Evolutionary conservation across 1,139 yeast genomes (phyloP), one percentile per base, ranked within the genome.

Genomic region (Candida pseudoviswanathii): DNA sequence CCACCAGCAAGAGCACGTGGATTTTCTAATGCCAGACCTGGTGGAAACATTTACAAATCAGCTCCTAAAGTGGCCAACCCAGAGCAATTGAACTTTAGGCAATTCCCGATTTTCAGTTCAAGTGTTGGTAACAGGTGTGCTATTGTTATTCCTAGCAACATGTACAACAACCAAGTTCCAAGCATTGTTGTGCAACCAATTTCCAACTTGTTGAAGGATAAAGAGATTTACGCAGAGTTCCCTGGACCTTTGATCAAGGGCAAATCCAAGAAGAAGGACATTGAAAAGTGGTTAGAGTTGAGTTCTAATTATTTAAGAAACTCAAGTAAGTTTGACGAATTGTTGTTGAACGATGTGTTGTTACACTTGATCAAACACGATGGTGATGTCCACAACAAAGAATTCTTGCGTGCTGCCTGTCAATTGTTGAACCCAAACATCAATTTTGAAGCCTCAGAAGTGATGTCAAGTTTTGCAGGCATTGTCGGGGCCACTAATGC

Each of bases 71-170:
- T 65, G 21, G 61, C 58, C 34, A 66, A 75, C 50, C 78, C 80
- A 1, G 65, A 65, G 27, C 68, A 73, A 5, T 59, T 71, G 43
- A 60, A 61, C 30, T 75, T 74, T 46, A 73, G 89, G 50, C 96
- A 89, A 63, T 88, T 87, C 64, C 96, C 96, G 0, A 65, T 91
- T 33, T 87, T 90, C 63, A 74, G 80, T 50, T 91, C 96, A 89
- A 80, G 89, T 43, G 68, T 73, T 36, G 64, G 75, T 4, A 66
- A 62, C 38, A 65, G 62, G 30, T 67, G 66, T 8, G 70, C 64
- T 1, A 54, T 57, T 8, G 58, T 75, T 44, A 57, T 70, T n/a
- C 76, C 78, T 3, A 55, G 50, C 10, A 45, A 50, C 2, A 46
- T 53, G n/a, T 53, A 58, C 10, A 54, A 51, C 24, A 54, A 52